phyloP scores from a whole-genome alignment of 345 rosid genomes.

The Excoecaria agallocha region DNA sequence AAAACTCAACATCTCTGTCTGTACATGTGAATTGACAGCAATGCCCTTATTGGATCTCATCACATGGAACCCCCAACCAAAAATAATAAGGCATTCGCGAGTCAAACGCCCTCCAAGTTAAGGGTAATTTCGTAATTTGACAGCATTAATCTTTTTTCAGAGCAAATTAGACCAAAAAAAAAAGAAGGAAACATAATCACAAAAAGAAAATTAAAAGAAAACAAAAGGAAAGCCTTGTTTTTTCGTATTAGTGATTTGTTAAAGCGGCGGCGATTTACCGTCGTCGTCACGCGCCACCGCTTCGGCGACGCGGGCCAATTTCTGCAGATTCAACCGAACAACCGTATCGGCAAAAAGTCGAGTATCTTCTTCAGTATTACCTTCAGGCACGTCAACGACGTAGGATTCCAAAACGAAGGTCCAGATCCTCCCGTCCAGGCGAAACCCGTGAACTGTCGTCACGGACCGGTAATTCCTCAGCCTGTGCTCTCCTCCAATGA shows the following conservation, averaged over 20 bases:
- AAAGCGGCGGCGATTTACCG: conserved; percentile 27
- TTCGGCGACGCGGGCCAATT: conserved; percentile 69
- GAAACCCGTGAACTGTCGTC: conserved; percentile 63
- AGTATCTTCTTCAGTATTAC: conserved; percentile 91
- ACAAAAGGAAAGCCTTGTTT: background rate
- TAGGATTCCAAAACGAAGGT: conserved; percentile 80
- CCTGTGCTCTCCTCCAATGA: conserved; percentile 86
- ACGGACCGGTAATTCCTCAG: conserved; percentile 75
- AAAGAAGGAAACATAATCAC: background rate
- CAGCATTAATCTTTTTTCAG: too few species aligned
- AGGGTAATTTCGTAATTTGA: too few species aligned
- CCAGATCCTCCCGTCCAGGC: conserved; percentile 48
- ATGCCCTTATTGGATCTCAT: too few species aligned
- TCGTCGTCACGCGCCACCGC: conserved; percentile 48
- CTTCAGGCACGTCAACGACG: conserved; percentile 86
- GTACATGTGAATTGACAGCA: too few species aligned
- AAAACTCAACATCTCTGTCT: too few species aligned
- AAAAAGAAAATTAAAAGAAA: background rate
- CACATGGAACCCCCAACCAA: too few species aligned
- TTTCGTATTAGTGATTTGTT: too few species aligned
- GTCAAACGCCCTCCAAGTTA: too few species aligned
- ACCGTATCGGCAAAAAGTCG: conserved; percentile 83
- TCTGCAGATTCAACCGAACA: conserved; percentile 76
- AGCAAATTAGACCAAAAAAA: too few species aligned
- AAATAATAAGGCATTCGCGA: too few species aligned